Base-by-base conservation (phyloP, 2,329 filamentous ascomycete species). In the Scedosporium minutisporum region DNA sequence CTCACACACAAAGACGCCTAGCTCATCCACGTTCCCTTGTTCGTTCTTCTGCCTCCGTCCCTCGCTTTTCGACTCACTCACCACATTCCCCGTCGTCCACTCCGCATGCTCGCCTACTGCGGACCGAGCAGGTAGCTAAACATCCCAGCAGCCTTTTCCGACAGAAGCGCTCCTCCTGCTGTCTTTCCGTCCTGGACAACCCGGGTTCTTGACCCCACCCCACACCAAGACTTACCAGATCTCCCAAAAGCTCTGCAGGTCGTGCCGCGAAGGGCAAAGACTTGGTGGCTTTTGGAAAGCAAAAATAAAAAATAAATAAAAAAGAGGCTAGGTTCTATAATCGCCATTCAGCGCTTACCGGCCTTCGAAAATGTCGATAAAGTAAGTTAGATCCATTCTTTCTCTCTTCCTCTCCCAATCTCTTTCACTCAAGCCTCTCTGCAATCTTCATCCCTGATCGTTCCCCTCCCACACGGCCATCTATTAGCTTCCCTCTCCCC, bases 351-450 rank as follows among this genome's bases (percentile, higher is more conserved):
- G 51, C 51, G 48, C 44, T 57, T 48, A n/a, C 60, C 48, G 48
- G 55, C 60, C 42, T n/a, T 53, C 18, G n/a, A 65, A 64, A 71
- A 82, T 82, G 79, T 82, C 79, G 72, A 80, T 82, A 79, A 82
- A 82, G 79, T 82, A 76, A 77, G 77, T 76, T 71, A 53, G 44
- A 63, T 66, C 63, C 64, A 55, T 64, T 63, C 58, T 61, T 58
- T 61, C 62, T 53, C 55, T 64, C 64, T 63, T 58, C 58, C 48
- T 58, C 60, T 46, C 63, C 18, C 63, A 27, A 57, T 14, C 59
- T 58, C 61, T 63, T 57, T 68, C 65, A 46, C 64, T 61, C 64
- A 62, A 62, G 38, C 38, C 58, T 62, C 23, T 59, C 62, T 62
- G 53, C 57, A 65, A 10, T 33, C 58, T 57, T 61, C 57, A 53